phyloP scores from a whole-genome alignment of 345 rosid genomes.

The Sapria himalayana region DNA sequence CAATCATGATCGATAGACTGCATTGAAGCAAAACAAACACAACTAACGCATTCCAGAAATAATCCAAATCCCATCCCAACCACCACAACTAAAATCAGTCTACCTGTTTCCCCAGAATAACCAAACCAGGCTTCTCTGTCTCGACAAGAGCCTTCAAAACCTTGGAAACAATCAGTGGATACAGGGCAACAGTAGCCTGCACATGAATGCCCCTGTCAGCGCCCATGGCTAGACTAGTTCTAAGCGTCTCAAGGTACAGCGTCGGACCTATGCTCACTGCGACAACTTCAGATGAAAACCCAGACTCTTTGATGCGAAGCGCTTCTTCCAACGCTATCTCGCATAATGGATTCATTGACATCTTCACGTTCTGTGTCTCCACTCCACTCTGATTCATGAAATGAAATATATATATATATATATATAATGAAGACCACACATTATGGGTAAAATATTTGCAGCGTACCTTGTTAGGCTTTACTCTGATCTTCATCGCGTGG shows the following conservation, averaged over 20 bases:
- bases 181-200: constrained; percentile 19
- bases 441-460: not conserved
- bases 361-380: constrained; percentile 80
- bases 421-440: not conserved
- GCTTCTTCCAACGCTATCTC: constrained; percentile 91
- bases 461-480: constrained; percentile 70
- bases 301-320: constrained; percentile 59
- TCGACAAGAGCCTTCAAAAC: constrained; percentile 48
- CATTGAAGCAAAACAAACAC: constrained; percentile 5
- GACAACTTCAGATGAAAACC: constrained; percentile 64
- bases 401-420: not conserved
- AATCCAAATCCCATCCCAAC: not conserved
- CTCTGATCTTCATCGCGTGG: constrained; percentile 91
- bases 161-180: constrained; percentile 66
- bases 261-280: constrained; percentile 61
- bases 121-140: constrained; percentile 59
- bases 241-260: constrained; percentile 61
- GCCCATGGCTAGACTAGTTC: constrained; percentile 93
- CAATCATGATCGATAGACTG: constrained; percentile 98
- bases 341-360: constrained; percentile 98
- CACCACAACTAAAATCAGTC: constrained; percentile 1
- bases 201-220: constrained; percentile 83
- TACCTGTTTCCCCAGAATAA: constrained; percentile 79
- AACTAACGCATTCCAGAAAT: not conserved
- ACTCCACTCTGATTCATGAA: constrained; percentile 41